Conservation (phyloP, 2,329 filamentous ascomycete genomes). For the Tolypocladium guangdongense region DNA sequence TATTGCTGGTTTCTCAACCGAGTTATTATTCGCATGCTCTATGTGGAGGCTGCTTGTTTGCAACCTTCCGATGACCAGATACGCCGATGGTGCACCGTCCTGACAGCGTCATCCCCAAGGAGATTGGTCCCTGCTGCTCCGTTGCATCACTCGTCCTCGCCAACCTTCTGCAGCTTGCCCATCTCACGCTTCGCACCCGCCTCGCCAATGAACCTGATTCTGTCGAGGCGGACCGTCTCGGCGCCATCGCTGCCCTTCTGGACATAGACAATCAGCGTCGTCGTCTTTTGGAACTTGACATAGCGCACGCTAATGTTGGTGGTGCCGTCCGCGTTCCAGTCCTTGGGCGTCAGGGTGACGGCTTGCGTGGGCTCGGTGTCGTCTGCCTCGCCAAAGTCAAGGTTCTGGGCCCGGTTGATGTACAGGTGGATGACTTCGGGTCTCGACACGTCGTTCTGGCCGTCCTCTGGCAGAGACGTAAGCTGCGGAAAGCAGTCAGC, state of each 20-base stretch:
- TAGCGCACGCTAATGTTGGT: conserved; percentile 67
- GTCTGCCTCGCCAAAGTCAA: conserved; percentile 92
- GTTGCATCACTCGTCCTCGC: conserved; percentile 51
- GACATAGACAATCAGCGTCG: conserved; percentile 77
- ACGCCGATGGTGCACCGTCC: neutral
- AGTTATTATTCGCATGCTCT: neutral
- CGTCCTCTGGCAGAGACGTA: conserved; percentile 64
- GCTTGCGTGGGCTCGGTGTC: conserved; percentile 72
- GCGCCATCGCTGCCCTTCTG: conserved; percentile 73
- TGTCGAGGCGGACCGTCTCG: conserved; percentile 77
- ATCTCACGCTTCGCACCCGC: conserved; percentile 83
- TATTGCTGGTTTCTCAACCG: neutral
- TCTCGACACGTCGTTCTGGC: conserved; percentile 66
- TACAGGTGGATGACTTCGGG: conserved; percentile 79
- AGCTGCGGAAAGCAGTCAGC: conserved; percentile 44
- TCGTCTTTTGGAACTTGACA: conserved; percentile 95
- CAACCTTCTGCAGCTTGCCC: conserved; percentile 93
- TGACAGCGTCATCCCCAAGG: neutral
- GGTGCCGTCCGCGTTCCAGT: conserved; percentile 76
- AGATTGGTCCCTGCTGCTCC: neutral
- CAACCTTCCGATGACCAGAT: neutral
- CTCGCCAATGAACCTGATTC: conserved; percentile 74
- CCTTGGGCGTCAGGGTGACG: conserved; percentile 59
- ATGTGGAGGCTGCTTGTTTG: neutral
- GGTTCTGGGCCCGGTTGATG: conserved; percentile 77